Percentiles rank a stretch among this genome's conserved stretches.
Evolutionary conservation across 208 protist species (phyloP).

Genomic region (Crithidia expoeki): DNA sequence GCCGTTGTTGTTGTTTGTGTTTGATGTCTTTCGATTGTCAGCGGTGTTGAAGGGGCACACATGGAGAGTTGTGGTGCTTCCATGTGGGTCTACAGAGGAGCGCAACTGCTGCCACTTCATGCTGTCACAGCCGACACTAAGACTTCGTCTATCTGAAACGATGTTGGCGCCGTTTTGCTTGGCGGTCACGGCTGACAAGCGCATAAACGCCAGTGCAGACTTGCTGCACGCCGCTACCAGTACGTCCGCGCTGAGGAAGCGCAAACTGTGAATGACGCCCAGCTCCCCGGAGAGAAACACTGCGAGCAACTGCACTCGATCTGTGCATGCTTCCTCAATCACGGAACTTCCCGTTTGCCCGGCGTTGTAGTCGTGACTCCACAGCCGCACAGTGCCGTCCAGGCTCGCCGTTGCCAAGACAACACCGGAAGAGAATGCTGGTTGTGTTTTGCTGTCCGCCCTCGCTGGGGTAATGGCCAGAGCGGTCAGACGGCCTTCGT

Average conservation of each 20-base stretch:
- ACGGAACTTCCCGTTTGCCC: background rate
- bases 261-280: conserved; percentile 21
- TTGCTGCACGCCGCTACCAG: conserved; percentile 26
- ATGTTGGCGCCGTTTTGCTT: background rate
- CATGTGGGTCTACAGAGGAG: conserved; percentile 26
- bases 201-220: conserved; percentile 25
- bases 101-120: conserved; percentile 19
- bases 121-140: background rate
- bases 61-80: conserved; percentile 30
- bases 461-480: conserved; percentile 49
- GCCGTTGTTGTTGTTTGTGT: conserved; percentile 2
- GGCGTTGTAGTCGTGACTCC: conserved; percentile 39
- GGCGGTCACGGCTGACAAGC: background rate
- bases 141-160: background rate
- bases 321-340: conserved; percentile 19
- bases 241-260: conserved; percentile 21
- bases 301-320: conserved; percentile 31
- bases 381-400: conserved; percentile 68
- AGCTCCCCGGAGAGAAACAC: conserved; percentile 33
- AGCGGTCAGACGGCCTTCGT: conserved; percentile 64
- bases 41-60: conserved; percentile 18
- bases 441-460: conserved; percentile 19
- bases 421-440: background rate
- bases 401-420: conserved; percentile 70
- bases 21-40: conserved; percentile 4